phyloP scores from a whole-genome alignment of 805 yeast genomes.

The Candida tibetensis region DNA sequence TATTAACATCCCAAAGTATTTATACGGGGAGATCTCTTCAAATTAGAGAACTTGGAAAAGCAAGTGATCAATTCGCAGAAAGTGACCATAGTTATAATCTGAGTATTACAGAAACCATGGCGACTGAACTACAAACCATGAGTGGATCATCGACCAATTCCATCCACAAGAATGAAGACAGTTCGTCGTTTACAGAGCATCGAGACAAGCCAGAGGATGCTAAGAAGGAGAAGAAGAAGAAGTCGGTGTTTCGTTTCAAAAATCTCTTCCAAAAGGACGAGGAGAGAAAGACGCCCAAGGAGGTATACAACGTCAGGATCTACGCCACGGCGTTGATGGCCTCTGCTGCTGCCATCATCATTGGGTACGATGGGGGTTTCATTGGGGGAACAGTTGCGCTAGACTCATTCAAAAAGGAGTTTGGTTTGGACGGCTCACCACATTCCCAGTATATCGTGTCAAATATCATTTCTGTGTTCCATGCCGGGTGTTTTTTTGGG shows the following conservation, averaged over 20 bases:
- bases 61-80: no score
- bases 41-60: no score
- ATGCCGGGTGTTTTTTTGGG: slow-evolving; percentile 41
- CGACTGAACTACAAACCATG: no score
- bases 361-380: slow-evolving; percentile 42
- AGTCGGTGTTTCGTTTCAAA: slow-evolving; percentile 6
- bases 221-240: no score
- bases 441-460: slow-evolving; percentile 25
- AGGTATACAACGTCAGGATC: slow-evolving; percentile 34
- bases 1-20: no score
- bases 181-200: no score
- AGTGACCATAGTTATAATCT: no score
- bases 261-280: slow-evolving; percentile 31
- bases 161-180: no score
- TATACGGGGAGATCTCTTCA: no score
- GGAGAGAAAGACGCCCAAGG: slow-evolving; percentile 38
- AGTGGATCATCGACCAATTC: no score
- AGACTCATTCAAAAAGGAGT: slow-evolving; percentile 29
- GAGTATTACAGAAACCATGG: no score
- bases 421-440: slow-evolving; percentile 23
- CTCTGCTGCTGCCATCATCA: slow-evolving; percentile 38
- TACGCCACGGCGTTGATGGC: slow-evolving; percentile 37
- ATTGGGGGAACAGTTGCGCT: slow-evolving; percentile 41
- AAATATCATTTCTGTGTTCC: slow-evolving; percentile 38
- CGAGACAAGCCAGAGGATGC: no score